phyloP scores from a whole-genome alignment of 768 basidiomycete genomes.

The Boletellus sp. region DNA sequence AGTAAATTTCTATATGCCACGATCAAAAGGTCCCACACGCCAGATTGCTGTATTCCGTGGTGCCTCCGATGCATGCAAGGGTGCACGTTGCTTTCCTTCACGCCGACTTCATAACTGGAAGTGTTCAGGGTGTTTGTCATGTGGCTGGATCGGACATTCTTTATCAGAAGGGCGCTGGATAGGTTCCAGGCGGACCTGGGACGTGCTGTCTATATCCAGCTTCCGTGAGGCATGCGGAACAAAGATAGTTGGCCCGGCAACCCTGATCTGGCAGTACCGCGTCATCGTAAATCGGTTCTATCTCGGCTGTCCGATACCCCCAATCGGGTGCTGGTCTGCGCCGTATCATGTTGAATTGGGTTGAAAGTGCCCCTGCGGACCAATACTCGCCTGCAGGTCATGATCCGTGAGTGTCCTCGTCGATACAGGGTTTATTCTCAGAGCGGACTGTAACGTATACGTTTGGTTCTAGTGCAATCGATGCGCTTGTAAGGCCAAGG shows the following conservation, averaged over 20 bases:
- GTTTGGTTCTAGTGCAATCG: slow-evolving; percentile 1
- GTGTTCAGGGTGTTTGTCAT: slow-evolving; percentile 26
- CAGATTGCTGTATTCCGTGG: slow-evolving; percentile 26
- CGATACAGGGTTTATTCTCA: background rate
- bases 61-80: slow-evolving; percentile 13
- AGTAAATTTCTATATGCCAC: slow-evolving; percentile 19
- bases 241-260: slow-evolving; percentile 20
- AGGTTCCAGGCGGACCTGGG: slow-evolving; percentile 15
- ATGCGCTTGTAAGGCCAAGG: background rate
- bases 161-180: slow-evolving; percentile 27
- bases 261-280: slow-evolving; percentile 20
- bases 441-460: slow-evolving; percentile 4
- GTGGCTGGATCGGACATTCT: slow-evolving; percentile 24
- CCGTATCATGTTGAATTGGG: slow-evolving; percentile 4
- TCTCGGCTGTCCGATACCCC: slow-evolving; percentile 15
- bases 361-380: background rate
- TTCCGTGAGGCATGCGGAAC: slow-evolving; percentile 23
- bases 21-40: slow-evolving; percentile 27
- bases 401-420: slow-evolving; percentile 4
- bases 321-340: slow-evolving; percentile 10
- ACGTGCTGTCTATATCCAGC: slow-evolving; percentile 21
- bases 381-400: background rate
- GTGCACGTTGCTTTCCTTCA: slow-evolving; percentile 19
- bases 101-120: slow-evolving; percentile 11
- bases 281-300: slow-evolving; percentile 20